phyloP scores from a whole-genome alignment of 495 filamentous ascomycete genomes.

The Penicillium malachiteum region DNA sequence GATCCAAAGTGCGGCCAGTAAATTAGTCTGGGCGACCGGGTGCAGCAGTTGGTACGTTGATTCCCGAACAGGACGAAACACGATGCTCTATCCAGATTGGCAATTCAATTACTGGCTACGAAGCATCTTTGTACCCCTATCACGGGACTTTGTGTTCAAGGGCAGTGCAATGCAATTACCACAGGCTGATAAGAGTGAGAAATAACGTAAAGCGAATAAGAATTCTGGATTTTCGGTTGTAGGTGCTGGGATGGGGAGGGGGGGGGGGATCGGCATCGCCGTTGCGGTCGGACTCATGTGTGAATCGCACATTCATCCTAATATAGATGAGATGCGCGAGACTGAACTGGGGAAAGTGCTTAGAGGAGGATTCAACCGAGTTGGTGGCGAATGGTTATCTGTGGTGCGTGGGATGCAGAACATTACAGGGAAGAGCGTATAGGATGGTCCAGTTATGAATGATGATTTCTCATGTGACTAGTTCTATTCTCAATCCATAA shows the following conservation, averaged over 20 bases:
- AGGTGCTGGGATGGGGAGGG: too few species aligned
- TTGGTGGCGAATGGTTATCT: background rate
- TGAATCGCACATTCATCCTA: too few species aligned
- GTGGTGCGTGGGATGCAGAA: background rate
- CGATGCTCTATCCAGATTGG: constrained; percentile 24
- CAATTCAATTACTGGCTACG: constrained; percentile 17
- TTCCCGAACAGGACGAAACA: constrained; percentile 15
- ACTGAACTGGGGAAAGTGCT: too few species aligned
- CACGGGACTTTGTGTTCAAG: background rate
- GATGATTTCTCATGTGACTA: background rate
- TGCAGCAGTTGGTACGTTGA: constrained; percentile 24
- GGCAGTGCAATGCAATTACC: background rate
- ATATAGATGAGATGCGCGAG: too few species aligned
- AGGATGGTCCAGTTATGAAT: background rate
- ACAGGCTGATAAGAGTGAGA: too few species aligned
- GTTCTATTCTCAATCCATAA: background rate
- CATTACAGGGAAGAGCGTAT: background rate
- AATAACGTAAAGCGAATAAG: background rate
- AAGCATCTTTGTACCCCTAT: constrained; percentile 9
- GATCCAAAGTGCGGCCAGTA: constrained; percentile 13
- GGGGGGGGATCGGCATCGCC: too few species aligned
- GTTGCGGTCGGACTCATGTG: too few species aligned
- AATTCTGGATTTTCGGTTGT: background rate
- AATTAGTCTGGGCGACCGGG: constrained; percentile 20
- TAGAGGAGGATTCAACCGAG: background rate